These are phyloP conservation scores for Achaetomium macrosporum DNA, from an alignment of 2,329 filamentous ascomycete genomes.

Conservation along the genomic window DNA sequence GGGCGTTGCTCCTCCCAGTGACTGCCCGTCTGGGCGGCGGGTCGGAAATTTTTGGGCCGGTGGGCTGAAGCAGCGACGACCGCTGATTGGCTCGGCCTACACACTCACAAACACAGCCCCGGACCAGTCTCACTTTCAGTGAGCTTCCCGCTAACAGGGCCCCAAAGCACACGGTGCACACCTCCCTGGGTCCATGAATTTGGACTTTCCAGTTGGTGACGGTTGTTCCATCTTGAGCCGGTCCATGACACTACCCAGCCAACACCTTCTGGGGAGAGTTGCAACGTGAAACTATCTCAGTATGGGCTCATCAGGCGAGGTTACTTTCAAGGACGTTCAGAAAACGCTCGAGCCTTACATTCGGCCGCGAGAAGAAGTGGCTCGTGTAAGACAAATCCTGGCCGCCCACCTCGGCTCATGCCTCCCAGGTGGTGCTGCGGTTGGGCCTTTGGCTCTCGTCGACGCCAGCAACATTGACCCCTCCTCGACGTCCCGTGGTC, in stretches of 20 bases:
- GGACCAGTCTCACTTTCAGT: neutral
- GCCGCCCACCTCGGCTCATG: constrained; percentile 48
- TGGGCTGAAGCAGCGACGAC: constrained; percentile 1
- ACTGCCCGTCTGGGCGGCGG: neutral
- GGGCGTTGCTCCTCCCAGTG: constrained; percentile 2
- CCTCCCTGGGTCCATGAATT: neutral
- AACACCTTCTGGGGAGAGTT: neutral
- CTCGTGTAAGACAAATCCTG: constrained; percentile 50
- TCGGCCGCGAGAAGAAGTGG: constrained; percentile 51
- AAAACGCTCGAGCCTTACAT: constrained; percentile 46
- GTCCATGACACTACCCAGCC: neutral
- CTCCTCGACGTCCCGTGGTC: constrained; percentile 38
- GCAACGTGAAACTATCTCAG: neutral
- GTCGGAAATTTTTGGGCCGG: constrained; percentile 21
- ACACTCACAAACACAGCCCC: neutral
- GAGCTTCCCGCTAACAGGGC: neutral
- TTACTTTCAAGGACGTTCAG: constrained; percentile 36
- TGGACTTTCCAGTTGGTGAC: neutral
- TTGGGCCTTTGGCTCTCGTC: constrained; percentile 44
- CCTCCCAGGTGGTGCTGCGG: constrained; percentile 38
- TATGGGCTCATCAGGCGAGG: constrained; percentile 28
- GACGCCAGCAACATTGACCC: constrained; percentile 27
- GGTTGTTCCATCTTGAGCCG: neutral
- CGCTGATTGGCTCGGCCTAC: constrained; percentile 18
- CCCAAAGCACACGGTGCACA: neutral